Conservation (phyloP, 1,139 yeast genomes). For the Arxiozyma telluris region DNA sequence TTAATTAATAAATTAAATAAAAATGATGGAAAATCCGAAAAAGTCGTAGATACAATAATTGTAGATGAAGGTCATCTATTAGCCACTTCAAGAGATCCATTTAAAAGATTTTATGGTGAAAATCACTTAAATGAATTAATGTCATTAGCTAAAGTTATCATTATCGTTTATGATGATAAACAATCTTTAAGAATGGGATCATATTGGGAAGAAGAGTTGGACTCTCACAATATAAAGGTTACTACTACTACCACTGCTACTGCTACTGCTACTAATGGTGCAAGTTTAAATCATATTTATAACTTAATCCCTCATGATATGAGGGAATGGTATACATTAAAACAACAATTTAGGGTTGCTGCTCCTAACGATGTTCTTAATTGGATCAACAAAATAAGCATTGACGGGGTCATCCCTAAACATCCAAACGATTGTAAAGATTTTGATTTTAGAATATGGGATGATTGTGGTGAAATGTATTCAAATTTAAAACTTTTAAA, state of each 20-base stretch:
- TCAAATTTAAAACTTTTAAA: slow-evolving; percentile 26
- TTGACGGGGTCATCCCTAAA: slow-evolving; percentile 21
- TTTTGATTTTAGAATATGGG: slow-evolving; percentile 36
- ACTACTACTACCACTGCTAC: neutral
- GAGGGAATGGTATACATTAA: slow-evolving; percentile 25
- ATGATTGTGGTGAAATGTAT: slow-evolving; percentile 35
- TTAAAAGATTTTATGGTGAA: slow-evolving; percentile 34
- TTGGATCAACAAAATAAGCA: slow-evolving; percentile 32
- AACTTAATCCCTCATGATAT: slow-evolving; percentile 10
- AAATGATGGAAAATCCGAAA: neutral
- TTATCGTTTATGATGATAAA: slow-evolving; percentile 36
- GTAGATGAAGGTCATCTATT: slow-evolving; percentile 34
- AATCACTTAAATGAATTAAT: slow-evolving; percentile 35
- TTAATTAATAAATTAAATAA: slow-evolving; percentile 31
- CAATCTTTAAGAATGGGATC: slow-evolving; percentile 38
- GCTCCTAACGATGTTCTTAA: slow-evolving; percentile 33
- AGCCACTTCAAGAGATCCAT: slow-evolving; percentile 36
- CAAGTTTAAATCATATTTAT: slow-evolving; percentile 20
- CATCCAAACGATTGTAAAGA: slow-evolving; percentile 21
- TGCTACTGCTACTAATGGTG: slow-evolving; percentile 20
- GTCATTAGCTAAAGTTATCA: slow-evolving; percentile 31
- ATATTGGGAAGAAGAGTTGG: slow-evolving; percentile 31
- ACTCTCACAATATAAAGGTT: neutral
- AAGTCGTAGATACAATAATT: too few relatives aligned
- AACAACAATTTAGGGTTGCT: slow-evolving; percentile 35